Evolutionary conservation across 345 rosid genomes (phyloP), one percentile per base, ranked within the genome.

Genomic region (Pseudoturritis turrita): DNA sequence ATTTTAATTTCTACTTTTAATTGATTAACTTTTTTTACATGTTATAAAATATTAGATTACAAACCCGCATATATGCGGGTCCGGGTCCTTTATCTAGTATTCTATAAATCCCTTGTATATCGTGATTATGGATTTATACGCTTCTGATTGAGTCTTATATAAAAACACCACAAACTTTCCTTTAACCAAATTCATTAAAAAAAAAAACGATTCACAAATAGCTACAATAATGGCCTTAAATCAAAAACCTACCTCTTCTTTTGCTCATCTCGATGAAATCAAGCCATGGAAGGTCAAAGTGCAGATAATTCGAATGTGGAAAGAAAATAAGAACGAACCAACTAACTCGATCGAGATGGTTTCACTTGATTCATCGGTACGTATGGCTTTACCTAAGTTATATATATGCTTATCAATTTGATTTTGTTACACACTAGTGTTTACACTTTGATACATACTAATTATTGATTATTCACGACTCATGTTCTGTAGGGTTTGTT

Each of bases 281-380:
- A 65, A 36, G 21, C 71, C 51, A 18, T 43, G 43, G 45, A 69
- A 45, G 56, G 57, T 69, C 65, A 33, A 35, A 33, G 36, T 45
- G 56, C 65, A 69, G 36, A 33, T 56, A 4, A 23, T 57, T 22
- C 41, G 65, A 33, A 56, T 33, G 41, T 55, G 31, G 52, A 19
- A 43, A 62, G 43, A 43, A 28, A 33, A 54, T 54, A 13, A 43
- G 6, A 12, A 31, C 18, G 54, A 55, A 55, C 14, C 63, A 55
- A 31, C 8, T 13, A 66, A 66, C 39, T 66, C 49, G 8, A 13
- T 51, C 50, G 39, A 29, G 2, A 41, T 68, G 53, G 63, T 68
- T 43, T 31, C 43, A 55, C 63, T 68, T 23, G 44, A 68, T 18
- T 55, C 72, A 29, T 29, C 54, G 72, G 63, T 68, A n/a, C n/a